These are phyloP conservation scores for Coemansia sp. DNA, from an alignment of 192 early-diverging fungal species.

Conservation along the genomic window DNA sequence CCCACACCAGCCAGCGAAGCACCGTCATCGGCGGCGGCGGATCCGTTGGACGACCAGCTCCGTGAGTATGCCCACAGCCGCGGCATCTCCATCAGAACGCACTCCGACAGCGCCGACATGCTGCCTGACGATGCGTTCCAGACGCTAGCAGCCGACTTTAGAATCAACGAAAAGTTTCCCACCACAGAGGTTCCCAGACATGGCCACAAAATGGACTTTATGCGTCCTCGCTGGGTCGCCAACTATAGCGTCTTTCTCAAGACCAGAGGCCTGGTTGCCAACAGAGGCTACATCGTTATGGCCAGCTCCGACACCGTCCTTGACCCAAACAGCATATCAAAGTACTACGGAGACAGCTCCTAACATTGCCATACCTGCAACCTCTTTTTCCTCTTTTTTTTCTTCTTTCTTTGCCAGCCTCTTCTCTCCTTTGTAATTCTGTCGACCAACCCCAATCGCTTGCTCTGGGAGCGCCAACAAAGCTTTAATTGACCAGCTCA, in stretches of 20 bases:
- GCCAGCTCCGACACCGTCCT: slow-evolving; percentile 52
- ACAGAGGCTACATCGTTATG: slow-evolving; percentile 56
- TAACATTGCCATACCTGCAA: background rate
- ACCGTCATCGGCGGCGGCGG: background rate
- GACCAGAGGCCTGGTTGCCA: slow-evolving; percentile 42
- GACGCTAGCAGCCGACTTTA: slow-evolving; percentile 40
- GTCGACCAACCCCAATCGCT: background rate
- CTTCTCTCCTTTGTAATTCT: slow-evolving; percentile 15
- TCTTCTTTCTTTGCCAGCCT: slow-evolving; percentile 12
- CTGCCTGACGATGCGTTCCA: slow-evolving; percentile 44
- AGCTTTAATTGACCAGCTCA: no score
- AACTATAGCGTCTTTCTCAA: slow-evolving; percentile 46
- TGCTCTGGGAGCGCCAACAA: no score
- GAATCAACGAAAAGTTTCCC: slow-evolving; percentile 53
- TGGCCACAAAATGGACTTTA: slow-evolving; percentile 50
- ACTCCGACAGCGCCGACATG: slow-evolving; percentile 38
- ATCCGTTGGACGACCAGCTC: slow-evolving; percentile 17
- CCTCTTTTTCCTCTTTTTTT: background rate
- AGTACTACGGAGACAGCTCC: slow-evolving; percentile 2
- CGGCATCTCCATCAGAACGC: slow-evolving; percentile 35
- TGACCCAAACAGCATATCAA: slow-evolving; percentile 39
- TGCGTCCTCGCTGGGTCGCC: slow-evolving; percentile 53
- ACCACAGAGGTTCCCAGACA: slow-evolving; percentile 51
- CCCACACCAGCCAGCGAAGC: background rate
- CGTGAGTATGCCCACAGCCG: slow-evolving; percentile 19